A percentile compares a stretch with the other conserved stretches of the same genome.
Conservation (phyloP, 75 land plant genomes). For the Pinus albicaulis region DNA sequence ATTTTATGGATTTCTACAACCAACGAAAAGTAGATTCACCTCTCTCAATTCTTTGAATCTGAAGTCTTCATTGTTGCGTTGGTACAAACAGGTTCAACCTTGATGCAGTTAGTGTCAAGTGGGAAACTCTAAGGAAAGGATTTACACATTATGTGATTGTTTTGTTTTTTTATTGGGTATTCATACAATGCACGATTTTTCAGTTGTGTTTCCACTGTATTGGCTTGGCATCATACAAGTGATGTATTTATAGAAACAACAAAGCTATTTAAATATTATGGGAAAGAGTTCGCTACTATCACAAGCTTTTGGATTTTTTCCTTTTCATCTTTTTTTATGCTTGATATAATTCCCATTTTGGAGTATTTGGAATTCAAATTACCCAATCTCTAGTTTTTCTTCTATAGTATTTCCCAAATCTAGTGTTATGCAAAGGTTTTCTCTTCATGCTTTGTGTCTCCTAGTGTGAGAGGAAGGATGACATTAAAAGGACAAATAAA, state of each 20-base stretch:
- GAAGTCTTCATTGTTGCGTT: no score
- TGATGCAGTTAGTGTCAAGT: no score
- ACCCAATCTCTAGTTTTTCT: conserved; percentile 44
- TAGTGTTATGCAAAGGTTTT: conserved; percentile 49
- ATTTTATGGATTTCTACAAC: no score
- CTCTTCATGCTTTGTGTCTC: conserved; percentile 68
- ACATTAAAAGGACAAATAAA: conserved; percentile 38
- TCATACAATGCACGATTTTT: no score
- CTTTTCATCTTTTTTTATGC: conserved; percentile 70
- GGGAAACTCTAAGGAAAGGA: no score
- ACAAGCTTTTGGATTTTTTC: conserved; percentile 83
- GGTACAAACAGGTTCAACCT: no score
- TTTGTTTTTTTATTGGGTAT: no score
- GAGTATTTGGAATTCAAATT: conserved; percentile 46
- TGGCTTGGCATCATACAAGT: conserved; percentile 95
- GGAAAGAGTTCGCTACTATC: conserved; percentile 81
- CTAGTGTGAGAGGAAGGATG: conserved; percentile 63
- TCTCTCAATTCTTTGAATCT: no score
- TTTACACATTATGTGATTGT: no score
- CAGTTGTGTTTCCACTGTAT: conserved; percentile 74
- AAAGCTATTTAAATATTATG: conserved; percentile 87
- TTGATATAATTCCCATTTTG: no score
- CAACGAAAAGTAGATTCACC: no score
- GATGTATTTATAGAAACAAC: conserved; percentile 95
- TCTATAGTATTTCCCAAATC: conserved; percentile 58